phyloP scores from a whole-genome alignment of 2,329 filamentous ascomycete genomes.

The Coniochaeta sp. region DNA sequence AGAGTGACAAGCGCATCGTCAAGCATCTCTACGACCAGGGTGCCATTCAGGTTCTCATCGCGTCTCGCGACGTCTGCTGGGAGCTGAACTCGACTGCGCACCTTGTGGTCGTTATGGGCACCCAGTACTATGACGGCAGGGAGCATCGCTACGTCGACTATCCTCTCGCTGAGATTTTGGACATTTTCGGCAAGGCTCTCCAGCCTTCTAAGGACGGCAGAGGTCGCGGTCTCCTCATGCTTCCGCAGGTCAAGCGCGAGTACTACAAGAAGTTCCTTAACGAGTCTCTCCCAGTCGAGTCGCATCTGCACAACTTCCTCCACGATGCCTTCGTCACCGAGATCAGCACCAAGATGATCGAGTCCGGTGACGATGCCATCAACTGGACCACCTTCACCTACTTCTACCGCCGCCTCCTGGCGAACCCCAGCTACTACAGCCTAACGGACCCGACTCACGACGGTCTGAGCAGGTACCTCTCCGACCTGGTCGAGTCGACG shows the following conservation, averaged over 20 bases:
- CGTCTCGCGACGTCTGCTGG: slow-evolving; percentile 87
- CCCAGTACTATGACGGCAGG: slow-evolving; percentile 92
- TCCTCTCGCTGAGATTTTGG: slow-evolving; percentile 83
- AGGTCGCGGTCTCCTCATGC: slow-evolving; percentile 91
- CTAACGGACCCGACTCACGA: slow-evolving; percentile 84
- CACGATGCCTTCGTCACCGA: slow-evolving; percentile 97
- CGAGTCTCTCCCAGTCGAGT: slow-evolving; percentile 92
- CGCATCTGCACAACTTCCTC: slow-evolving; percentile 82
- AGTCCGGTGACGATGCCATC: slow-evolving; percentile 92
- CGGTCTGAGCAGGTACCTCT: slow-evolving; percentile 87
- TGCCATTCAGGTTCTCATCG: slow-evolving; percentile 76
- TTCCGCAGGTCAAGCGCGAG: slow-evolving; percentile 86
- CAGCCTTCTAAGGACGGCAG: slow-evolving; percentile 71
- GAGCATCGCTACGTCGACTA: slow-evolving; percentile 98
- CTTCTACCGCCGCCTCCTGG: slow-evolving; percentile 89
- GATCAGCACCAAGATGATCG: slow-evolving; percentile 91
- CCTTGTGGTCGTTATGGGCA: slow-evolving; percentile 93
- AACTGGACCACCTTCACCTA: slow-evolving; percentile 99
- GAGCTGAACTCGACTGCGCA: slow-evolving; percentile 84
- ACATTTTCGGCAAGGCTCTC: slow-evolving; percentile 96
- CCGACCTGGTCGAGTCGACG: slow-evolving; percentile 88
- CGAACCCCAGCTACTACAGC: slow-evolving; percentile 95
- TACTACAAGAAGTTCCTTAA: slow-evolving; percentile 99
- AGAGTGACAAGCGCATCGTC: slow-evolving; percentile 87
- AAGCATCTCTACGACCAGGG: slow-evolving; percentile 86